Base-by-base conservation (phyloP, 495 filamentous ascomycete species). In the Neurospora tetrasperma region DNA sequence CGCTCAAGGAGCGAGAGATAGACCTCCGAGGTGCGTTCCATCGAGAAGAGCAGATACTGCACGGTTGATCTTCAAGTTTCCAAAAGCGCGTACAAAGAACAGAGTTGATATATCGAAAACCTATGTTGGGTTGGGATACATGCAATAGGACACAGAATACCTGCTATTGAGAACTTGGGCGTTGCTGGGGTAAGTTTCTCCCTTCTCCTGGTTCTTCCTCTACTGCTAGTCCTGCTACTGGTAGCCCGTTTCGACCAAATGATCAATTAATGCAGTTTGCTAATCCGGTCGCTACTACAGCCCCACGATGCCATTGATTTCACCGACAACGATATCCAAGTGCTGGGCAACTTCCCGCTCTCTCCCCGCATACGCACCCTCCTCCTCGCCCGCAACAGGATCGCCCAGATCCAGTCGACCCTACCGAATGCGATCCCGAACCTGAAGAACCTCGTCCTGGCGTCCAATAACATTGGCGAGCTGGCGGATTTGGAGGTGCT, bases 21-120 rank as follows among this genome's bases (percentile, higher is more conserved):
- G 94, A 98, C 87, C 94, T 99, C 77, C 90, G 96, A 98, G 96
- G 96, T 99, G 90, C 91, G 94, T 94, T 83, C 76, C 73, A 82
- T 88, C 91, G 93, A 92, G 94, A 97, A 95, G 94, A 90, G 86
- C 92, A 94, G 94, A 94, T 96, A 90, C 93, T 97, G 91, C 94
- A 94, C 91, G 88, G 88, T 82, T 83, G 73, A 76, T 76, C 71
- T 79, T 69, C 42, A 70, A 70, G 42, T 27, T 18, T 66, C 54
- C 54, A 66, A 66, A 66, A 66, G 54, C 27, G 42, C 42, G 38
- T 23, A 35, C 70, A 46, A 20, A 84, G 90, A 91, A 88, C 91
- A 91, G 84, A 88, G 88, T 95, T 96, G 90, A 94, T 93, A 92
- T 89, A 90, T 18, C 27, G 59, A 43, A 76, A 70, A 42, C 62